phyloP scores from a whole-genome alignment of 2,329 filamentous ascomycete genomes.

The Diaporthe destruens region DNA sequence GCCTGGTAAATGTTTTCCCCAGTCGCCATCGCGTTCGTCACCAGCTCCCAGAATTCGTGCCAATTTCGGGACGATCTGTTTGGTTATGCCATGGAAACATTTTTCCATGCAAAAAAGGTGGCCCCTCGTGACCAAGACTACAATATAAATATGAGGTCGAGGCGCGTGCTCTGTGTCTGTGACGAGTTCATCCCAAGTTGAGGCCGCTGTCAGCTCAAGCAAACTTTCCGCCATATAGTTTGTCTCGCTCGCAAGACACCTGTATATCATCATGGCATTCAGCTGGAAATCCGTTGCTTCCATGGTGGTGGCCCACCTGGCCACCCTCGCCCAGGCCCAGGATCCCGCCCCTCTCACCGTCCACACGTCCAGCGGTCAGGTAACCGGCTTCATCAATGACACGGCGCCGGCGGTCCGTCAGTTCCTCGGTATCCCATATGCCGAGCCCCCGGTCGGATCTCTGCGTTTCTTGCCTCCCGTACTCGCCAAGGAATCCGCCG shows the following conservation, averaged over 20 bases:
- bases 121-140: neutral
- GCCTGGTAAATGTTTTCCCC: slow-evolving; percentile 27
- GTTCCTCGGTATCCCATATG: slow-evolving; percentile 27
- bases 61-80: slow-evolving; percentile 4
- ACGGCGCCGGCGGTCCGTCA: slow-evolving; percentile 11
- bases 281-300: slow-evolving; percentile 7
- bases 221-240: fast-evolving
- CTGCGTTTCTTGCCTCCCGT: slow-evolving; percentile 22
- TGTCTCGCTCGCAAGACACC: neutral
- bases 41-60: neutral
- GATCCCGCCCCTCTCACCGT: slow-evolving; percentile 17
- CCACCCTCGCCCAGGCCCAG: neutral
- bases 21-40: neutral
- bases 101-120: neutral
- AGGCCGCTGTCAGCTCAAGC: neutral
- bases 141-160: slow-evolving; percentile 16
- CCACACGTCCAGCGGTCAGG: slow-evolving; percentile 11
- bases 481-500: neutral
- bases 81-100: neutral
- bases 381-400: slow-evolving; percentile 17
- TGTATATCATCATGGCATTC: neutral
- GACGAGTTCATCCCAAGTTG: neutral
- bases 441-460: slow-evolving; percentile 21
- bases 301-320: slow-evolving; percentile 13
- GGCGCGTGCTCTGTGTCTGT: too few species aligned